Conservation (phyloP, 805 yeast genomes). For the Nakazawaea populi region DNA sequence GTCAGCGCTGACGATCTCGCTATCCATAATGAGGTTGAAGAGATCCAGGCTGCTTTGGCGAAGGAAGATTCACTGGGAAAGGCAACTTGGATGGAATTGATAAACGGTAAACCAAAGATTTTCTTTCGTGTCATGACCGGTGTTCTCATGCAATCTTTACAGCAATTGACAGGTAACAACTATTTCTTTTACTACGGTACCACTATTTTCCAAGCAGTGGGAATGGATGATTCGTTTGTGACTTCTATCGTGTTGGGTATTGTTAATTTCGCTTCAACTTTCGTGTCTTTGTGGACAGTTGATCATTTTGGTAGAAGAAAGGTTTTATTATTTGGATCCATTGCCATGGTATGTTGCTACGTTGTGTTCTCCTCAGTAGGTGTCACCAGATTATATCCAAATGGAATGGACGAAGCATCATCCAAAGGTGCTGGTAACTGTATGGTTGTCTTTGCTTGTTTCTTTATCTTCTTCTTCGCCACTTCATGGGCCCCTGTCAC, state of each 20-base stretch:
- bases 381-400: constrained; percentile 31
- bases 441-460: constrained; percentile 61
- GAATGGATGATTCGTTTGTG: constrained; percentile 38
- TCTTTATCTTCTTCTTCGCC: constrained; percentile 63
- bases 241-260: constrained; percentile 38
- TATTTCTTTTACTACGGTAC: constrained; percentile 69
- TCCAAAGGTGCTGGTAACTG: constrained; percentile 34
- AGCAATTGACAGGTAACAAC: constrained; percentile 70
- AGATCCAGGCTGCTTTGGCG: constrained; percentile 38
- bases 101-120: constrained; percentile 46
- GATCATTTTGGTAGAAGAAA: constrained; percentile 64
- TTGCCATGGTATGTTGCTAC: constrained; percentile 56
- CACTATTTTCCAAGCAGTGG: constrained; percentile 45
- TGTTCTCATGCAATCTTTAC: constrained; percentile 51
- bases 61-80: constrained; percentile 43
- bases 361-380: constrained; percentile 49
- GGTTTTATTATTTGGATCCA: constrained; percentile 54
- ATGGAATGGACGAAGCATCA: constrained; percentile 20
- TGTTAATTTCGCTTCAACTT: constrained; percentile 41
- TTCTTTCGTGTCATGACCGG: constrained; percentile 39
- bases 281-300: constrained; percentile 45
- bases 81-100: constrained; percentile 44
- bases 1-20: constrained; percentile 22
- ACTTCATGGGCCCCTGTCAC: constrained; percentile 74
- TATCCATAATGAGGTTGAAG: constrained; percentile 27